Conservation (phyloP, 2,329 filamentous ascomycete species). For the Boeremia exigua region DNA sequence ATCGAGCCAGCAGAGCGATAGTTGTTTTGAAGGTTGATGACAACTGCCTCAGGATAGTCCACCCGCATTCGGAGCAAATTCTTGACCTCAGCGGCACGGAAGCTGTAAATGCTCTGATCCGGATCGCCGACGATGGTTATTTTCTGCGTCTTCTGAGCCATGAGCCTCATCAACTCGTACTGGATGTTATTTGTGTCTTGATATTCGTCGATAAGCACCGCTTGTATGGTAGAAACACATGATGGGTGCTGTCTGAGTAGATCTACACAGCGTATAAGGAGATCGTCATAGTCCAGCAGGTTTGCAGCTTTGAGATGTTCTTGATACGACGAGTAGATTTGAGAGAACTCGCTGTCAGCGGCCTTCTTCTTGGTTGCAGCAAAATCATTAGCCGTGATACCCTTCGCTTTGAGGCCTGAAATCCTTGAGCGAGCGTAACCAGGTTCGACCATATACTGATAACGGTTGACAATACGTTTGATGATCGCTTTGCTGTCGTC, state of each 20-base stretch:
- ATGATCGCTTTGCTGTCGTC: conserved; percentile 80
- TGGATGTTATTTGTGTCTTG: conserved; percentile 97
- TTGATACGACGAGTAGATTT: conserved; percentile 77
- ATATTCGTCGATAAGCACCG: conserved; percentile 94
- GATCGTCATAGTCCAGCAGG: conserved; percentile 91
- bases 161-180: conserved; percentile 89
- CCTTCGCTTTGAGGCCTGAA: conserved; percentile 65
- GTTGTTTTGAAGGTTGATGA: conserved; percentile 89
- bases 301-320: conserved; percentile 75
- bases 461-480: conserved; percentile 80
- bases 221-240: conserved; percentile 88
- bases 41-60: conserved; percentile 78
- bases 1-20: conserved; percentile 92
- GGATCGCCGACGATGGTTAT: conserved; percentile 97
- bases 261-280: conserved; percentile 82
- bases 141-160: conserved; percentile 73
- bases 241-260: conserved; percentile 74
- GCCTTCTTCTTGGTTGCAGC: conserved; percentile 50
- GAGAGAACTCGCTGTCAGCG: conserved; percentile 70
- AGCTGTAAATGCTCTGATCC: conserved; percentile 97
- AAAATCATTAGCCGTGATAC: conserved; percentile 55
- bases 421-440: conserved; percentile 77
- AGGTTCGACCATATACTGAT: conserved; percentile 71
- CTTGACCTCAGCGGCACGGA: conserved; percentile 88
- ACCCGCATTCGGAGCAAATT: conserved; percentile 81